Evolutionary conservation across 2,329 filamentous ascomycete species (phyloP).

Genomic region (Curvularia lunata): DNA sequence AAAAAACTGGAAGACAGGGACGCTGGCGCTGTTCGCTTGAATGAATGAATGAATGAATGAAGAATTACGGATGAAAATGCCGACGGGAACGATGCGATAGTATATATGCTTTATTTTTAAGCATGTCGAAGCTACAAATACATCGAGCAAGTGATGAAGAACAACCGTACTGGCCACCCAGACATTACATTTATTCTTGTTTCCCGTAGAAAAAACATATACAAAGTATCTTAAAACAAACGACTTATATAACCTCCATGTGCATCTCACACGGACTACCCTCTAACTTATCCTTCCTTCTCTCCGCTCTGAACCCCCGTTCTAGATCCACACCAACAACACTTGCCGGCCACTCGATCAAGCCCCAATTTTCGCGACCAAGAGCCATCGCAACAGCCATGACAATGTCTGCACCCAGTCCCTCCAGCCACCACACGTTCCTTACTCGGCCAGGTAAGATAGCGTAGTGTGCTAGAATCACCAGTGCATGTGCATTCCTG

Average conservation of each 20-base stretch:
- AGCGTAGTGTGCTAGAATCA: conserved; percentile 50
- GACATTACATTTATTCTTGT: no score
- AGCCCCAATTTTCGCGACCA: conserved; percentile 37
- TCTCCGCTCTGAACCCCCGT: conserved; percentile 24
- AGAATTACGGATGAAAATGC: no score
- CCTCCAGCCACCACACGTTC: conserved; percentile 48
- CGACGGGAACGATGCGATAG: no score
- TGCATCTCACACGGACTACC: conserved; percentile 32
- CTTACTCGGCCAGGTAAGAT: conserved; percentile 44
- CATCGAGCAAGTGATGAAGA: no score
- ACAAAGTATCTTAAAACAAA: not conserved
- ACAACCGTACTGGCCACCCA: no score
- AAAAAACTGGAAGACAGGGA: no score
- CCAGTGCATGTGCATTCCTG: conserved; percentile 42
- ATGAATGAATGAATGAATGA: no score
- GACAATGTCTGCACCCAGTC: conserved; percentile 41
- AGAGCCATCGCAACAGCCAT: conserved; percentile 43
- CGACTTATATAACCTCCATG: conserved; percentile 37
- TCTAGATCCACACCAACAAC: conserved; percentile 38
- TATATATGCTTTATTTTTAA: no score
- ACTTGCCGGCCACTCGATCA: conserved; percentile 43
- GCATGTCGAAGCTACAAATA: no score
- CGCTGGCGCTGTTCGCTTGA: no score
- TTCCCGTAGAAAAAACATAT: not conserved
- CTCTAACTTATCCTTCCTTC: conserved; percentile 26